phyloP scores from a whole-genome alignment of 305 asterid species.

The Fraxinus platypoda region DNA sequence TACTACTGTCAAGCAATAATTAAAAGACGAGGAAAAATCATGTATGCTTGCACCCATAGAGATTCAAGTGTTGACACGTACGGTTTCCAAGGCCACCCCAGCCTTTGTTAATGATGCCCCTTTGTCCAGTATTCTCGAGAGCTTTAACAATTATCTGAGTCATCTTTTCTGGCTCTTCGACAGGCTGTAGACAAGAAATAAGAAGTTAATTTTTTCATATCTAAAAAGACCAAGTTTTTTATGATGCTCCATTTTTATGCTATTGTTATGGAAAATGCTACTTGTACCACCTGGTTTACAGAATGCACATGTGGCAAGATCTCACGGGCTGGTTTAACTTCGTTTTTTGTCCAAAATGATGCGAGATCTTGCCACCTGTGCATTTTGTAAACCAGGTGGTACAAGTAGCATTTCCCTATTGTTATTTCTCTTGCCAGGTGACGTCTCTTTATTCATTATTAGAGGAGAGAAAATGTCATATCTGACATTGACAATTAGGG shows the following conservation, averaged over 20 bases:
- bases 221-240: background rate
- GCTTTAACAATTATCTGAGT: conserved; percentile 73
- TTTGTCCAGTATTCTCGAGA: conserved; percentile 73
- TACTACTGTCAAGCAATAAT: background rate
- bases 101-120: conserved; percentile 95
- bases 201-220: background rate
- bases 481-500: background rate
- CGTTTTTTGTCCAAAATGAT: too few species aligned
- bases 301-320: too few species aligned
- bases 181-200: conserved; percentile 53
- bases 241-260: background rate
- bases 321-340: too few species aligned
- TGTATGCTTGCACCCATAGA: background rate
- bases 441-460: background rate
- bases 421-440: background rate
- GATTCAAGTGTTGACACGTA: conserved; percentile 30
- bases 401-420: too few species aligned
- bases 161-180: conserved; percentile 82
- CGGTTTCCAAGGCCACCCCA: conserved; percentile 95
- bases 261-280: background rate
- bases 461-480: background rate
- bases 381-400: too few species aligned
- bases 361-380: too few species aligned
- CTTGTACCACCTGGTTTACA: too few species aligned
- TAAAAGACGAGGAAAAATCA: background rate